A percentile compares a stretch with the other conserved stretches of the same genome.
Evolutionary conservation across 768 basidiomycete species (phyloP).

Genomic region (Dentipellis sp.): DNA sequence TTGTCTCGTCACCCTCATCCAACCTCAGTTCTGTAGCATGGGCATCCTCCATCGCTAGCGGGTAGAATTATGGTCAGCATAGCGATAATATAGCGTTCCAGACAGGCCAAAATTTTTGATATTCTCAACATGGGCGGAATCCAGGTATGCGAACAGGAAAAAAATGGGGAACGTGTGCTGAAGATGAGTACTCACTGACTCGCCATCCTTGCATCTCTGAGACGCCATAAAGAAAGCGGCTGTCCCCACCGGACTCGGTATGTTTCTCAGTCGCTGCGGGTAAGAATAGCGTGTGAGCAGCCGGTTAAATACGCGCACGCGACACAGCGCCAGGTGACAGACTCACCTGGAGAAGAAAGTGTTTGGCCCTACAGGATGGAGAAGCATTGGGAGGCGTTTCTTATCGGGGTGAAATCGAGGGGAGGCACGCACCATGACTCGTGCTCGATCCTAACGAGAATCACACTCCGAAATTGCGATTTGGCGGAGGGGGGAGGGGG

Average conservation of each 20-base stretch:
- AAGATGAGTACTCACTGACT: slow-evolving; percentile 61
- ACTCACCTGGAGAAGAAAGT: not conserved
- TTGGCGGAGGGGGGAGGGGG: not conserved
- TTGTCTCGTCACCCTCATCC: slow-evolving; percentile 39
- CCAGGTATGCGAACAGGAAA: not conserved
- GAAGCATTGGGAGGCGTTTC: not conserved
- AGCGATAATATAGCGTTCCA: slow-evolving; percentile 3
- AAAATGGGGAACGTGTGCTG: not conserved
- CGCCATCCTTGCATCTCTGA: slow-evolving; percentile 99
- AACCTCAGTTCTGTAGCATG: slow-evolving; percentile 71
- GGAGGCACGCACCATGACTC: not conserved
- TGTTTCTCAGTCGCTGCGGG: slow-evolving; percentile 71
- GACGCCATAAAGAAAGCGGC: slow-evolving; percentile 62
- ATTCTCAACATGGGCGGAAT: not conserved
- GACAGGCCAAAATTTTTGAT: not conserved
- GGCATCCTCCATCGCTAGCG: slow-evolving; percentile 93
- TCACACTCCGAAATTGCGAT: not conserved
- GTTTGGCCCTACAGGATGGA: not conserved
- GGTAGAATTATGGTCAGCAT: slow-evolving; percentile 13
- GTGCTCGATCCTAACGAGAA: not conserved
- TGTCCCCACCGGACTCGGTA: slow-evolving; percentile 64
- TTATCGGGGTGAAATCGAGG: not conserved
- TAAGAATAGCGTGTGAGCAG: not conserved
- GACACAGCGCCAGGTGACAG: not conserved
- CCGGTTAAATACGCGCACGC: not conserved